Evolutionary conservation across 2,329 filamentous ascomycete genomes (phyloP), one percentile per base, ranked within the genome.

Genomic region (Paracoccidioides lutzii): DNA sequence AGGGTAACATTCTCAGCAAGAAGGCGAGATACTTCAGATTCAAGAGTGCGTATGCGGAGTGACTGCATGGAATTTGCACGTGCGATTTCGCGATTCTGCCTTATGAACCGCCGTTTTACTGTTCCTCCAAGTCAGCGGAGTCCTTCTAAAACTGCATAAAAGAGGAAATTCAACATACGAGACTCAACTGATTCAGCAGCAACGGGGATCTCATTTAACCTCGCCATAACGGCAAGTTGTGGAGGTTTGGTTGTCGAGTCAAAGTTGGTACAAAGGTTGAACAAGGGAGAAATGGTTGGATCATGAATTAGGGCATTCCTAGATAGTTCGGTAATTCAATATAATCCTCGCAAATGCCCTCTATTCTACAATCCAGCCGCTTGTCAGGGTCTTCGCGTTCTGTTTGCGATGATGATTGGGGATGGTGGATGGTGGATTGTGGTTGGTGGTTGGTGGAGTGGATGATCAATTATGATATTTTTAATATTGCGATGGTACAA

Each of bases 51-150:
- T 57, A 85, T 84, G 50, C 81, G 80, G 51, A 83, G 73, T 3
- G 80, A 83, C 66, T 85, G 82, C 55, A 76, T 77, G 5, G 82
- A 84, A 64, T 85, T 84, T 58, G 75, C 79, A 60, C 79, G 76
- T 57, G 81, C 81, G 57, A 85, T 79, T 65, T 85, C 82, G 61
- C 82, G 79, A 65, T 85, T 85, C 66, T 85, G 82, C 55, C 82
- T 73, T 59, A 84, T 74, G 64, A 84, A 84, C 60, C 81, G 73
- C 58, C 82, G 75, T 71, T 83, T 85, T 54, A 84, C 81, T 83
- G 15, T 28, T 32, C 12, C 22, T 22, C 28, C 15, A 12, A 15
- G 28, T 51, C 37, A 51, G 49, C 15, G 9, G 35, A 14, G 3
- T 6, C 8, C 30, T 22, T 12, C 12, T 37, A 32, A 14, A 30